Base-by-base conservation (phyloP, 805 yeast species). In the Kodamaea laetipori region DNA sequence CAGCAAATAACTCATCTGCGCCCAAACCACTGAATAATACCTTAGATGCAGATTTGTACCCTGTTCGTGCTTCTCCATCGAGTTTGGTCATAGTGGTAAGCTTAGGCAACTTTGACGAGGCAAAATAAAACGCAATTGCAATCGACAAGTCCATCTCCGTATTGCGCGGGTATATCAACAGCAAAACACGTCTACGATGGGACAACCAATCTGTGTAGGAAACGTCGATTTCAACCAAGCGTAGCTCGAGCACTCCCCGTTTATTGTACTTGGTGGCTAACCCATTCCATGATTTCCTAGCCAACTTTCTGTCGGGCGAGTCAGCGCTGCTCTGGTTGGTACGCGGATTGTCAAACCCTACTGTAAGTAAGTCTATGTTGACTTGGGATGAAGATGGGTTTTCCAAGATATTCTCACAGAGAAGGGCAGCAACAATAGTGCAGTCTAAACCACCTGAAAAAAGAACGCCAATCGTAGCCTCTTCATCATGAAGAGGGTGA, bases 391-490 rank as follows among this genome's bases (percentile, higher is more conserved):
- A 16, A 7, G 31, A 16, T 13, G 15, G 44, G 48, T 12, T 17
- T 12, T 50, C 45, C 3, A 51, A 53, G n/a, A 55, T 45, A 40
- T 61, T 60, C 38, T 59, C 58, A 37, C 61, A 50, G 12, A 64
- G 63, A 3, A 84, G 38, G 0, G 81, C 78, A 0, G 95, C 90
- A 17, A 94, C 56, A 0, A 92, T 64, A 0, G 97, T 84, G 61
- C 99, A 94, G 57, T 94, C 99, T 3, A 94, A 69, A 0, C 99
- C 99, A 1, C 99, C 99, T 34, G 97, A 88, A 57, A 90, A 94
- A 24, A 94, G 63, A 0, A 94, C 69, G 0, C 86, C 85, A 33
- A 82, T 63, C 10, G 49, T 40, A 5, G 65, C 59, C 33, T 61
- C 61, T 0, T 59, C 50, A 8, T 60, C 48, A 44, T 73, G 76